Base-by-base conservation (phyloP, 106 monocot genomes). In the Dioscorea zingiberensis region DNA sequence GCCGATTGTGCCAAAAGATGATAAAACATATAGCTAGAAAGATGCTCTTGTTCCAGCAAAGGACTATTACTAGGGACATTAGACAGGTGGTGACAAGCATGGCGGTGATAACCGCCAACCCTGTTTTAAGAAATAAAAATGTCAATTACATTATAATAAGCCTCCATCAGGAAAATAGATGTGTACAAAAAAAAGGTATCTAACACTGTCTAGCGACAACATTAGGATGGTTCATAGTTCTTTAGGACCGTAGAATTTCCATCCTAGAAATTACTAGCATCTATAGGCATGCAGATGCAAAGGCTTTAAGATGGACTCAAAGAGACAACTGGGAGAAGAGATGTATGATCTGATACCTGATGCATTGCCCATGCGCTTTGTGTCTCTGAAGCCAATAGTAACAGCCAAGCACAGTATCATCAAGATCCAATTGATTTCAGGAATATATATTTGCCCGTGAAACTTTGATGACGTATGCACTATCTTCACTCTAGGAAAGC, bases 11-110 rank as follows among this genome's bases (percentile, higher is more conserved):
- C 98, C 98, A 99, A 99, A 99, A 92, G 24, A 87, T 7, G 10
- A 93, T 78, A 74, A 99, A 99, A 62, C 77, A 67, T 46, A 85
- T 2, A 44, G 98, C 93, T 0, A 89, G 16, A 56, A 86, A 19
- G 47, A 99, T 83, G 66, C 77, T 99, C 73, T 74, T 73, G 51
- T 80, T 78, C 93, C 93, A 99, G 65, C 85, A 86, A n/a, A 3
- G 70, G 24, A 99, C 87, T 44, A 99, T 93, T 59, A 93, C 93
- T 17, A 99, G 69, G 13, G 89, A 89, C 98, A 93, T 99, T 66
- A 99, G 63, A 58, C 98, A 99, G 55, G 98, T 99, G 15, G 98
- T 99, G 45, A 99, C 98, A 18, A 99, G 78, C 98, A 99, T 99
- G 26, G 93, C 98, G 0, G 93, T 85, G 48, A 99, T 83, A 47